Conservation (phyloP, 2,329 filamentous ascomycete genomes). For the Phialocephala subalpina region DNA sequence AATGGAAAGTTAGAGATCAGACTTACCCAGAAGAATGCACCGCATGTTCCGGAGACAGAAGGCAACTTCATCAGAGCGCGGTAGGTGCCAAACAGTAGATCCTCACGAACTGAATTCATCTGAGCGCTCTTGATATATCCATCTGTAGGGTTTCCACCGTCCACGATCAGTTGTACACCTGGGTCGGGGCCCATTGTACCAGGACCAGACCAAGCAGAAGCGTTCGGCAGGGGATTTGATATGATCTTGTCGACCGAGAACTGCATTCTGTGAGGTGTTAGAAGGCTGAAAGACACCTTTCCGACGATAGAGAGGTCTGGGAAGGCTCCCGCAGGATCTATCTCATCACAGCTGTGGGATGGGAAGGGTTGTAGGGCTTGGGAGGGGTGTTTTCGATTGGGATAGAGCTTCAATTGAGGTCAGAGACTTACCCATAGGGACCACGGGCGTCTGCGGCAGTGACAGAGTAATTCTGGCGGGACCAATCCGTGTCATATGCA, state of each 20-base stretch:
- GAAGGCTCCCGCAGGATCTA: background rate
- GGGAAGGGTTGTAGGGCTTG: background rate
- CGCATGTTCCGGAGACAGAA: conserved; percentile 63
- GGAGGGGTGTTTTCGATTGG: background rate
- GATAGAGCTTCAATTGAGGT: background rate
- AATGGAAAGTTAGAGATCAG: background rate
- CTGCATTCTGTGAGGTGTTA: conserved; percentile 52
- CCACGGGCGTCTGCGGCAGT: conserved; percentile 65
- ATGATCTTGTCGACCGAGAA: conserved; percentile 65
- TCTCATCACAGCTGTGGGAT: background rate
- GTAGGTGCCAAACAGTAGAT: conserved; percentile 76
- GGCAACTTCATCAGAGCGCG: conserved; percentile 68
- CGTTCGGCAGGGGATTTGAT: conserved; percentile 56
- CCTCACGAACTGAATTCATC: conserved; percentile 64
- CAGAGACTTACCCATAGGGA: conserved; percentile 58
- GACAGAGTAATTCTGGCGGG: conserved; percentile 71
- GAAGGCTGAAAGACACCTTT: background rate
- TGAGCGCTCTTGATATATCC: conserved; percentile 69
- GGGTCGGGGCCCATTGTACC: conserved; percentile 53
- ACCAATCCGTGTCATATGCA: conserved; percentile 66
- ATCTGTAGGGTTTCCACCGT: conserved; percentile 49
- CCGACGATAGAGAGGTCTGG: background rate
- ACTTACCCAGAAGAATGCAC: conserved; percentile 80
- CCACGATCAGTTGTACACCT: conserved; percentile 66
- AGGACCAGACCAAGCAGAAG: conserved; percentile 52